Base-by-base conservation (phyloP, 2,329 filamentous ascomycete species). In the Sordariomycetes sp. region DNA sequence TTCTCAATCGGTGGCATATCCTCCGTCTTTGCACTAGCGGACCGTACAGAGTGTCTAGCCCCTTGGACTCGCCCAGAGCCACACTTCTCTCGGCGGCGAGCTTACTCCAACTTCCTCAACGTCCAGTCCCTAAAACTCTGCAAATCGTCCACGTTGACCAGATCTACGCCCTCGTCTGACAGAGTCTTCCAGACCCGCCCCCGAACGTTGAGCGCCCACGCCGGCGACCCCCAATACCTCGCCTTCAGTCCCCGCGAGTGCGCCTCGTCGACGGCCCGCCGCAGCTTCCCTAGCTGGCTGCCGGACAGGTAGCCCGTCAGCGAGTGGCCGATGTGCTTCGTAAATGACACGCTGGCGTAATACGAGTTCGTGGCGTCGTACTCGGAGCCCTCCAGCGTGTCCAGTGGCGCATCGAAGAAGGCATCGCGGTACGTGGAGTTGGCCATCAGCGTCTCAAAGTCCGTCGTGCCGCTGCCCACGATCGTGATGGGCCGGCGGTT, bases 381-480 rank as follows among this genome's bases (percentile, higher is more conserved):
- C 0, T 45, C 42, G 12, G 62, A 63, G 10, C 61, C 59, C 1
- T 65, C 60, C 3, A 76, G 64, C 64, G 69, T 64, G 57, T 74
- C 67, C 0, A 87, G 72, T 0, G 84, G 84, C 0, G 84, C 85
- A 62, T 88, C 85, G 64, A 82, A 84, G 67, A 86, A 86, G 57
- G 81, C 71, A 65, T 87, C 82, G 34, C 81, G 73, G 60, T 80
- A 75, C 1, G 75, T 79, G 6, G 69, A 62, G 62, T 81, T 80
- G n/a, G 70, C 66, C 3, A 75, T 69, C 10, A 87, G 64, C 10
- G 77, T 64, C 57, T 81, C 74, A 62, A 85, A 84, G 0, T 78
- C 81, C 0, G 81, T 77, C 61, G 80, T 79, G 13, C 87, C 86
- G 1, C 84, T 87, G 1, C 79, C 84, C 1, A 90, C 83, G 1